Conservation (phyloP, 1,284 basidiomycete species). For the Flammula alnicola region DNA sequence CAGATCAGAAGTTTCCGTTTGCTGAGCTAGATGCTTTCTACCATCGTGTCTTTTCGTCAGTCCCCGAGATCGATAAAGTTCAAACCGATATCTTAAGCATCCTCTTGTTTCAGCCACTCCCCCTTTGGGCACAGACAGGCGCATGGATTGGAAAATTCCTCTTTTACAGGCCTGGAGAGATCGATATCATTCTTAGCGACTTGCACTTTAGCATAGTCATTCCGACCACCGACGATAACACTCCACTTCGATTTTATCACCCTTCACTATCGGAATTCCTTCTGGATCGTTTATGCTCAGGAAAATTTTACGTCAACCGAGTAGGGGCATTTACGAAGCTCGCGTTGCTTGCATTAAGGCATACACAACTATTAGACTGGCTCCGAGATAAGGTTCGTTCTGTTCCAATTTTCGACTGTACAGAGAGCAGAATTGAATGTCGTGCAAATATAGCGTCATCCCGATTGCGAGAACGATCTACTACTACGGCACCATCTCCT, state of each 20-base stretch:
- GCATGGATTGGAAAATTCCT: slow-evolving; percentile 10
- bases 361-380: no score
- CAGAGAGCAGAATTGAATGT: no score
- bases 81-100: slow-evolving; percentile 9
- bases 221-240: slow-evolving; percentile 6
- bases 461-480: no score
- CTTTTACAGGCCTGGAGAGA: slow-evolving; percentile 11
- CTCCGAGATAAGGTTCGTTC: no score
- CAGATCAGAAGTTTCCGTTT: slow-evolving; percentile 11
- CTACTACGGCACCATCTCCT: no score
- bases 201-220: slow-evolving; percentile 16
- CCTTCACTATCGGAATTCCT: slow-evolving; percentile 21
- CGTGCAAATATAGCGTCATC: no score
- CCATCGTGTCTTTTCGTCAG: slow-evolving; percentile 10
- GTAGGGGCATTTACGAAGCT: no score
- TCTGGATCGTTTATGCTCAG: slow-evolving; percentile 15
- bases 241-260: slow-evolving; percentile 14
- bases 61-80: neutral
- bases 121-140: neutral
- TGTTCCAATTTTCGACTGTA: no score
- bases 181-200: slow-evolving; percentile 15
- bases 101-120: no score
- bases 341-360: no score
- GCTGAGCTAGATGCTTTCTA: slow-evolving; percentile 17
- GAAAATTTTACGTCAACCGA: slow-evolving; percentile 14